Percentiles rank a stretch among this genome's conserved stretches.
Evolutionary conservation across 1,284 basidiomycete species (phyloP).

Genomic region (Ustilago curta): DNA sequence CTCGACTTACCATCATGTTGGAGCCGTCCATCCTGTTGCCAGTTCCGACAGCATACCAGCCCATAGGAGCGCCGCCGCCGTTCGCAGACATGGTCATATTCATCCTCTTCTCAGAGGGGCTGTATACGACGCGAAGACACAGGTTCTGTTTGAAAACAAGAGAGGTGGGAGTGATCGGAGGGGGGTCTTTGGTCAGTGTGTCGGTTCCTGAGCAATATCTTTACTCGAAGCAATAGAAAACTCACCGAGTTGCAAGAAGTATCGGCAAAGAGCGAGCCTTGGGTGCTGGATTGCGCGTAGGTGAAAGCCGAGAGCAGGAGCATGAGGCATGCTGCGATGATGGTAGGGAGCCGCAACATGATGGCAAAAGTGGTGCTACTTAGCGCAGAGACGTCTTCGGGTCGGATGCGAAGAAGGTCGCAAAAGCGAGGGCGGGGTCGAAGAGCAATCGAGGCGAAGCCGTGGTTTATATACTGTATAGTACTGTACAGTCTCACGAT

Average conservation of each 20-base stretch:
- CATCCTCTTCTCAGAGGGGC: slow-evolving; percentile 27
- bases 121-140: slow-evolving; percentile 52
- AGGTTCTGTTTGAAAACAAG: slow-evolving; percentile 19
- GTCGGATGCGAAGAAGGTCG: not conserved
- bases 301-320: slow-evolving; percentile 17
- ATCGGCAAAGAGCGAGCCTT: slow-evolving; percentile 28
- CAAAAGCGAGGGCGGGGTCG: not conserved
- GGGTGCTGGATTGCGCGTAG: slow-evolving; percentile 10
- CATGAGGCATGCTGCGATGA: slow-evolving; percentile 22
- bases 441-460: not conserved
- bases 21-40: slow-evolving; percentile 45
- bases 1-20: slow-evolving; percentile 58
- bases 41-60: slow-evolving; percentile 53
- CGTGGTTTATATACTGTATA: not conserved
- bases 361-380: slow-evolving; percentile 3
- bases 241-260: slow-evolving; percentile 43
- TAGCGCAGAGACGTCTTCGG: not conserved
- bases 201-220: not conserved
- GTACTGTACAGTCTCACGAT: not conserved
- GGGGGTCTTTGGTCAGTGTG: not conserved
- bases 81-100: slow-evolving; percentile 58
- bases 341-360: slow-evolving; percentile 20
- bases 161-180: not conserved
- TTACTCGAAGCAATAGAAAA: not conserved
- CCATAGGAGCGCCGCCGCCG: slow-evolving; percentile 41